Evolutionary conservation across 306 rosid species (phyloP).

Genomic region (Gastrolobium bilobum): DNA sequence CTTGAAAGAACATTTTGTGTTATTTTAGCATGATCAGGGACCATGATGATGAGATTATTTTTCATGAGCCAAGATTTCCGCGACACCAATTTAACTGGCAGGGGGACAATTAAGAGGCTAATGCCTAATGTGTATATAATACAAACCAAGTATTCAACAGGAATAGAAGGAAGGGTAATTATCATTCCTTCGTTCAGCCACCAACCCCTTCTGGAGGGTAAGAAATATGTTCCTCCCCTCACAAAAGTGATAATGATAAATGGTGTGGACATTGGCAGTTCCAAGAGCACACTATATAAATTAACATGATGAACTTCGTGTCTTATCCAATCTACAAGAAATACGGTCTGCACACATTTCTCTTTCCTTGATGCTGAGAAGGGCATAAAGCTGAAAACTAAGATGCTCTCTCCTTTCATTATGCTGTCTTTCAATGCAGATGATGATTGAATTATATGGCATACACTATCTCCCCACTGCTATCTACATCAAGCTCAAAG

Average conservation of each 20-base stretch:
- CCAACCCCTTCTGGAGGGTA: not conserved
- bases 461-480: slow-evolving; percentile 95
- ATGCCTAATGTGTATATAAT: not conserved
- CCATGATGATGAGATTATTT: too few relatives aligned
- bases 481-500: slow-evolving; percentile 86
- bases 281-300: slow-evolving; percentile 45
- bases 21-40: not conserved
- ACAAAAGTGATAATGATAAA: slow-evolving; percentile 12
- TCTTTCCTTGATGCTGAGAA: slow-evolving; percentile 33
- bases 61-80: slow-evolving; percentile 3
- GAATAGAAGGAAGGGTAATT: not conserved
- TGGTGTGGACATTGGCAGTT: slow-evolving; percentile 5
- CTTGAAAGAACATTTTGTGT: not conserved
- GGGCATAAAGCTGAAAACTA: slow-evolving; percentile 29
- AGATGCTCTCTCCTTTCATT: slow-evolving; percentile 9
- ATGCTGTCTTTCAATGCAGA: slow-evolving; percentile 33
- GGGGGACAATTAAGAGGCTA: not conserved
- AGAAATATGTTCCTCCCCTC: slow-evolving; percentile 20
- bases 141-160: slow-evolving; percentile 24
- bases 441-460: slow-evolving; percentile 62
- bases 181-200: not conserved
- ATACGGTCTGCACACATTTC: slow-evolving; percentile 23
- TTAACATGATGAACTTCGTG: slow-evolving; percentile 32
- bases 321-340: slow-evolving; percentile 42
- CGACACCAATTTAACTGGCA: not conserved